These are phyloP conservation scores for Colletotrichum cordylinicola DNA, from an alignment of 2,329 filamentous ascomycete species.

Conservation along the genomic window DNA sequence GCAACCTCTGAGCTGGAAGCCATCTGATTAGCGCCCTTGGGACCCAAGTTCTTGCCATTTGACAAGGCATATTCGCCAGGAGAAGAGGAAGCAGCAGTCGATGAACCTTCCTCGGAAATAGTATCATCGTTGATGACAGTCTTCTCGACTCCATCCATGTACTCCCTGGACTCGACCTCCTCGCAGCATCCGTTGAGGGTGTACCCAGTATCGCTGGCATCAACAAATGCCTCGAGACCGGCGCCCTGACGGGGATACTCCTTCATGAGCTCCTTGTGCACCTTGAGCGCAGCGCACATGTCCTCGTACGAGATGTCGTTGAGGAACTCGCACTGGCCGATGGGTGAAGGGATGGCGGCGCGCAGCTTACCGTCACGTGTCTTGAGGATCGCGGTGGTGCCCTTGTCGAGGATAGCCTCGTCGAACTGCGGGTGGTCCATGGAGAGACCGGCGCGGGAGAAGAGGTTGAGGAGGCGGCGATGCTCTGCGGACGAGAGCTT, in stretches of 20 bases:
- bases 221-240: conserved; percentile 73
- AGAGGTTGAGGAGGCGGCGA: conserved; percentile 66
- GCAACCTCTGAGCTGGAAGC: not conserved
- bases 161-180: not conserved
- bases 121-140: not conserved
- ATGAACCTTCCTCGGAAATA: not conserved
- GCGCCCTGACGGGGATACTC: conserved; percentile 67
- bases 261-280: conserved; percentile 70
- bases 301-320: conserved; percentile 70
- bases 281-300: conserved; percentile 63
- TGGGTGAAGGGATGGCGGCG: conserved; percentile 71
- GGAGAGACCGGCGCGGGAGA: conserved; percentile 72
- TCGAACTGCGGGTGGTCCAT: conserved; percentile 76
- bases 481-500: conserved; percentile 67
- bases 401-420: conserved; percentile 68
- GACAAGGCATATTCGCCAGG: conserved; percentile 6
- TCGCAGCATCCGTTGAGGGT: conserved; percentile 35
- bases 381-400: conserved; percentile 72
- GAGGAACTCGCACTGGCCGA: conserved; percentile 71
- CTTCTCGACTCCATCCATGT: not conserved
- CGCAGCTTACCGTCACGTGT: conserved; percentile 73
- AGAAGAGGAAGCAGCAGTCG: not conserved
- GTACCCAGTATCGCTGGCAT: conserved; percentile 71
- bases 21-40: not conserved
- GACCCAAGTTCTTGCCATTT: not conserved